Evolutionary conservation across 2,329 filamentous ascomycete genomes (phyloP).

Genomic region (Leptographium lundbergii): DNA sequence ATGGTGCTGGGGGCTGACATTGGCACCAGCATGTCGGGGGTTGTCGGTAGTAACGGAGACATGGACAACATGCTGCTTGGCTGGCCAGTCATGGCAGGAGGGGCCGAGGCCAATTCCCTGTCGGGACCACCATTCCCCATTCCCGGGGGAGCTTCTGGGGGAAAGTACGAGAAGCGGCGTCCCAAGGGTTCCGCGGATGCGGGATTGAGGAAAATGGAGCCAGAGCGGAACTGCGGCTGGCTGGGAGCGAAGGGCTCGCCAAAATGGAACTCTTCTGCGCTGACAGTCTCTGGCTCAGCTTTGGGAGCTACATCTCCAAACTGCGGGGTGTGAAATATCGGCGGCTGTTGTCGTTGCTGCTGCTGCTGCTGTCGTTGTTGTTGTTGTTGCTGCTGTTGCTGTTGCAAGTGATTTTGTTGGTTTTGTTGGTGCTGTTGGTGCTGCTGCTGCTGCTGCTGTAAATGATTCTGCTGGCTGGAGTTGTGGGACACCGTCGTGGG

Average conservation of each 20-base stretch:
- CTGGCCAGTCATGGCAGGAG: conserved; percentile 1
- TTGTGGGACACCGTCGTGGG: conserved; percentile 12
- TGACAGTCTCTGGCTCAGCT: conserved; percentile 31
- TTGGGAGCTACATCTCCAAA: conserved; percentile 47
- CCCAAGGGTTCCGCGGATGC: conserved; percentile 39
- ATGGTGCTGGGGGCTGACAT: conserved; percentile 18
- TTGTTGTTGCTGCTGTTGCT: conserved; percentile 11
- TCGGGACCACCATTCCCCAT: conserved; percentile 8
- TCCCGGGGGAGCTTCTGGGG: conserved; percentile 29
- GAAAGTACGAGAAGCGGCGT: conserved; percentile 50
- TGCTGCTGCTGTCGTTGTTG: conserved; percentile 9
- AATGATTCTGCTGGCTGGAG: conserved; percentile 15
- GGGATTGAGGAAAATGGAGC: conserved; percentile 53
- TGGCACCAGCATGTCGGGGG: conserved; percentile 27
- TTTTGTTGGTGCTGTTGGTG: neutral
- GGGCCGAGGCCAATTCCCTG: conserved; percentile 23
- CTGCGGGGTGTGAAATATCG: conserved; percentile 35
- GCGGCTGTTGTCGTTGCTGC: conserved; percentile 14
- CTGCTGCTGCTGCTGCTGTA: conserved; percentile 11
- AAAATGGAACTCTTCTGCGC: conserved; percentile 6
- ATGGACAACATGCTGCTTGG: conserved; percentile 4
- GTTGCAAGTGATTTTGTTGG: neutral
- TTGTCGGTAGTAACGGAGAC: conserved; percentile 25
- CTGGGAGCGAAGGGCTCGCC: conserved; percentile 15
- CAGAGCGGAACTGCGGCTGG: conserved; percentile 46